phyloP scores from a whole-genome alignment of 768 basidiomycete genomes.

The Phallus indusiatus region DNA sequence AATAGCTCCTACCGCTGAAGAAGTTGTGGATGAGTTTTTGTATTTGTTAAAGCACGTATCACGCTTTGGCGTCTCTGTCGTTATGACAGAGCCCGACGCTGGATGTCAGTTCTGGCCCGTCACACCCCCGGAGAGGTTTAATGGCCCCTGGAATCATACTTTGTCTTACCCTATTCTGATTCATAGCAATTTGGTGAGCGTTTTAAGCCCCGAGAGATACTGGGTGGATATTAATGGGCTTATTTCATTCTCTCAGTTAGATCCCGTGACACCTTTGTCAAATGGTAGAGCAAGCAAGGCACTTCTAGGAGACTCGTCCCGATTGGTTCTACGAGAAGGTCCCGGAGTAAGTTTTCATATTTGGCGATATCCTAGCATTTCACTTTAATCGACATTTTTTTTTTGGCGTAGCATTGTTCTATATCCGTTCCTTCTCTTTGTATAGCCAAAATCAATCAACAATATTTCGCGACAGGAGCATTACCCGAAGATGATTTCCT shows the following conservation, averaged over 20 bases:
- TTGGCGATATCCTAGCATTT: slow-evolving; percentile 1
- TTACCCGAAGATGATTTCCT: background rate
- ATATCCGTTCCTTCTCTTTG: background rate
- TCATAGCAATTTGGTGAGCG: slow-evolving; percentile 18
- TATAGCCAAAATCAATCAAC: background rate
- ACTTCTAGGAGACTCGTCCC: background rate
- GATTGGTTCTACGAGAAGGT: background rate
- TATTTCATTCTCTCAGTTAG: background rate
- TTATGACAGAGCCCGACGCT: slow-evolving; percentile 10
- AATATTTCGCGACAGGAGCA: slow-evolving; percentile 1
- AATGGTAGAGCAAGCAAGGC: background rate
- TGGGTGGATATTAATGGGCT: background rate
- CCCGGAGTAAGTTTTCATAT: background rate
- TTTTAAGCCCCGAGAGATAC: background rate
- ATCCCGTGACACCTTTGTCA: background rate
- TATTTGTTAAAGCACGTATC: slow-evolving; percentile 1
- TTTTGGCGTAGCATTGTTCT: background rate
- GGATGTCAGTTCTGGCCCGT: slow-evolving; percentile 13
- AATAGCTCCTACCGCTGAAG: slow-evolving; percentile 4
- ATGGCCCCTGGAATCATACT: slow-evolving; percentile 22
- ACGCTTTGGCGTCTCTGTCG: slow-evolving; percentile 7
- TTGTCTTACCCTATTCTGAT: slow-evolving; percentile 20
- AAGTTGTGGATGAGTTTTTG: slow-evolving; percentile 8
- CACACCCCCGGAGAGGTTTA: slow-evolving; percentile 18
- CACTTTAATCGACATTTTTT: background rate